Base-by-base conservation (phyloP, 176 grass and related monocot genomes). In the Urochloa ruziziensis region DNA sequence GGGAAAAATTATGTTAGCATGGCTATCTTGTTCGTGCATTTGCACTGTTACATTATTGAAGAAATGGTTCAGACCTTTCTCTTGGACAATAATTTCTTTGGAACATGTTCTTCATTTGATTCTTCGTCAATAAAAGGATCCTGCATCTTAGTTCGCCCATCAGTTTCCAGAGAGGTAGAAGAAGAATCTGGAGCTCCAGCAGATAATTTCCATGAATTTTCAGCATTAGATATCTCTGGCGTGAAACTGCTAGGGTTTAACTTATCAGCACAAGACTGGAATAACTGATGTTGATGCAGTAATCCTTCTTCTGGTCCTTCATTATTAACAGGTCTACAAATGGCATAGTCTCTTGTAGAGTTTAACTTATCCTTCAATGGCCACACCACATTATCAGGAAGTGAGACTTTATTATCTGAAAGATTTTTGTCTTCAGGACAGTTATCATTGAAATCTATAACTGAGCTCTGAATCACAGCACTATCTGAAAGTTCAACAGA, bases 51-150 rank as follows among this genome's bases (percentile, higher is more conserved):
- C 62, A 40, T 63, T 32, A 29, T 74, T 75, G 35, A 54, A 67
- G 32, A 34, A 75, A 51, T 67, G 23, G 18, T 47, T 4, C 85
- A 17, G 19, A 91, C 89, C 89, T 91, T 84, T 81, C 89, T 77
- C 53, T 91, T 88, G 23, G 85, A 91, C 33, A 91, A 64, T 30
- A 91, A 37, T 68, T 81, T 87, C 47, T 66, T 88, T 21, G 85
- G 85, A 70, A 34, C 30, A 84, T 84, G 67, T 32, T 88, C 69
- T 81, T 81, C 85, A 70, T 28, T 44, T 77, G 64, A 70, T 71
- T 78, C 75, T 58, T 80, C 84, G 32, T 87, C 70, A 40, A 62
- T 49, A 44, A 57, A 57, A 57, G 32, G 0, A 21, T 77, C 75
- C 24, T 36, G 69, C 6, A 67, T 80, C 21, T 48, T 37, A 65